These are phyloP conservation scores for Piper longum DNA, from an alignment of 164 flowering plant genomes.

Conservation along the genomic window DNA sequence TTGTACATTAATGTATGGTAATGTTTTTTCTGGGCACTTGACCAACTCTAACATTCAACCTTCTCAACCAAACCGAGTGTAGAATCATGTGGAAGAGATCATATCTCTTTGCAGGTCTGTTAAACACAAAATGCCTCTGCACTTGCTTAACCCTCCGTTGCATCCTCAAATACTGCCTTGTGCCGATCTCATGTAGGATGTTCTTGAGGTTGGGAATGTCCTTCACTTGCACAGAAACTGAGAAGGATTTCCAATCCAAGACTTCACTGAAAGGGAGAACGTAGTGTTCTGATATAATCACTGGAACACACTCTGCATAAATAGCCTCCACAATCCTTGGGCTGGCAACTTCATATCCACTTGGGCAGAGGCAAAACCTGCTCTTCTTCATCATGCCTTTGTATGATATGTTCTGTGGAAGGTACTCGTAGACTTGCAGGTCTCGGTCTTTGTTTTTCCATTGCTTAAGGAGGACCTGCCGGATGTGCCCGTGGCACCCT, in stretches of 20 bases:
- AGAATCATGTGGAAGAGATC: conserved; percentile 12
- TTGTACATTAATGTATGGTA: neutral
- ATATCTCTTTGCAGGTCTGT: neutral
- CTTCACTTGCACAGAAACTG: conserved; percentile 5
- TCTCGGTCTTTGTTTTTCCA: conserved; percentile 26
- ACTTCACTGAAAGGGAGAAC: conserved; percentile 13
- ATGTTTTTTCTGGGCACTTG: neutral
- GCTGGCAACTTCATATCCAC: conserved; percentile 13
- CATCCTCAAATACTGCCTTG: conserved; percentile 7
- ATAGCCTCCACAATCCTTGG: conserved; percentile 11
- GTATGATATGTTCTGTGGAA: conserved; percentile 6
- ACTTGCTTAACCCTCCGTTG: conserved; percentile 10
- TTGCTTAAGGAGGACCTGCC: conserved; percentile 10
- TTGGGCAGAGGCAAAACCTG: conserved; percentile 9
- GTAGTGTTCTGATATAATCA: conserved; percentile 7
- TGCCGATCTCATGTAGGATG: conserved; percentile 7
- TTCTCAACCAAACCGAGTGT: conserved; percentile 12
- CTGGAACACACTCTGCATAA: conserved; percentile 10
- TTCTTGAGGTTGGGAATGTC: conserved; percentile 10
- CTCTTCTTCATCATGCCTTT: conserved; percentile 12
- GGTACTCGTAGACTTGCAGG: conserved; percentile 8
- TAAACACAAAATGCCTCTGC: conserved; percentile 10
- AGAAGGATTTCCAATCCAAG: conserved; percentile 8
- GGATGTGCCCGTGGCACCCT: no score
- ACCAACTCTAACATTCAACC: conserved; percentile 4